Evolutionary conservation across 169 alveolate species (phyloP), one percentile per base, ranked within the genome.

Genomic region (Besnoitia besnoiti): DNA sequence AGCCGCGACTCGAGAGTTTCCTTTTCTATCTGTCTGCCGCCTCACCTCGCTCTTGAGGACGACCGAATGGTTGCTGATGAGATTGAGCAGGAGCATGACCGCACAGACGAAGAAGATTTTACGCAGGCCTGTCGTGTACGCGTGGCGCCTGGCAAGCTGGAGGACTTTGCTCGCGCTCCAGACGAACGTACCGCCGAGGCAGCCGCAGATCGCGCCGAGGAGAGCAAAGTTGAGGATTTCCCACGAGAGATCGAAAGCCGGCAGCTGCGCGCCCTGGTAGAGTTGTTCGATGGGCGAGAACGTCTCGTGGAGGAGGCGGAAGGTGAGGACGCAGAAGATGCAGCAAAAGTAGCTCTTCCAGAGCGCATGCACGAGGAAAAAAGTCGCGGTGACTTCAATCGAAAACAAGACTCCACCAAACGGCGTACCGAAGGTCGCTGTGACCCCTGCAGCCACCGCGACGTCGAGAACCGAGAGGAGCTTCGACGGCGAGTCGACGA

Each of bases 401-500:
- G 97, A 94, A 85, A 97, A 97, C 67, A 97, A 75, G 19, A 96
- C 96, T 27, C 97, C 98, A 0, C 97, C 97, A 49, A 97, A 93
- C 44, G 98, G 98, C 33, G 97, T 96, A 33, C 97, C 97, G 61
- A 97, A 96, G 27, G 98, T 96, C 35, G 96, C 94, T 39, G 98
- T 95, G 47, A 97, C 95, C 10, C 98, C 98, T 7, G 97, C 96
- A 0, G 82, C 39, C 24, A 73, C 82, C 12, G 82, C 82, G 2
- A 37, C 39, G 46, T 73, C 82, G 82, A 73, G 98, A 97, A 73
- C 95, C 97, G n/a, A 97, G 95, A 33, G 96, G 96, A 76, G 95
- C 93, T 46, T 95, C 75, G 95, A 97, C 93, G 55, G 94, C 33
- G 95, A 91, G 35, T 92, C 90, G 85, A 93, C 94, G 0, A 93